phyloP scores from a whole-genome alignment of 2,329 filamentous ascomycete genomes.

The Ceratocystiopsis sp. region DNA sequence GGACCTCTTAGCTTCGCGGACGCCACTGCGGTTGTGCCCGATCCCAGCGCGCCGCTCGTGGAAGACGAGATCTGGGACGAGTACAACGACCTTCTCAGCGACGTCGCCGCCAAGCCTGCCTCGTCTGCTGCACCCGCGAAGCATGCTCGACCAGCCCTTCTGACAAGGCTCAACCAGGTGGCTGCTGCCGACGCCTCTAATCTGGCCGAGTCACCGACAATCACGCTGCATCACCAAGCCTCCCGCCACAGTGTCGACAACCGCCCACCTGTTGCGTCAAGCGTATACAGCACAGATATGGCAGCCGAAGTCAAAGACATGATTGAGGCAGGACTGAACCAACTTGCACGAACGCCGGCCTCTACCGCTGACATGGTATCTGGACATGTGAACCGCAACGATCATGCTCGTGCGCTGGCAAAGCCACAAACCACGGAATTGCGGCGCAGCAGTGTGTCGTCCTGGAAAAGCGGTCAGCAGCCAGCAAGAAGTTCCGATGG shows the following conservation, averaged over 20 bases:
- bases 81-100: conserved; percentile 75
- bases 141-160: no score
- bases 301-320: no score
- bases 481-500: conserved; percentile 23
- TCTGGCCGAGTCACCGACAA: not conserved
- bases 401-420: conserved; percentile 9
- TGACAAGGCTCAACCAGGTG: conserved; percentile 26
- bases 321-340: conserved; percentile 5
- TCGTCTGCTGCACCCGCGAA: conserved; percentile 23
- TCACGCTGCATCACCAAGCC: not conserved
- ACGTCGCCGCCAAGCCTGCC: conserved; percentile 29
- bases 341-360: conserved; percentile 24
- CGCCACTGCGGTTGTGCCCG: conserved; percentile 50
- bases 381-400: conserved; percentile 22
- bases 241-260: no score
- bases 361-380: conserved; percentile 25
- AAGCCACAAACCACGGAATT: conserved; percentile 7
- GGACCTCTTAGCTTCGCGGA: conserved; percentile 40
- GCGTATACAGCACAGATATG: not conserved
- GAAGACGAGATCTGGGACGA: conserved; percentile 92
- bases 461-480: conserved; percentile 7
- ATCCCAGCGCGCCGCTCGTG: conserved; percentile 40
- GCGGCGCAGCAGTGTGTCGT: conserved; percentile 16
- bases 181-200: not conserved
- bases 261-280: not conserved